Evolutionary conservation across 139 green algal genomes (phyloP), one percentile per base, ranked within the genome.

Genomic region (Zygnema circumcarinatum): DNA sequence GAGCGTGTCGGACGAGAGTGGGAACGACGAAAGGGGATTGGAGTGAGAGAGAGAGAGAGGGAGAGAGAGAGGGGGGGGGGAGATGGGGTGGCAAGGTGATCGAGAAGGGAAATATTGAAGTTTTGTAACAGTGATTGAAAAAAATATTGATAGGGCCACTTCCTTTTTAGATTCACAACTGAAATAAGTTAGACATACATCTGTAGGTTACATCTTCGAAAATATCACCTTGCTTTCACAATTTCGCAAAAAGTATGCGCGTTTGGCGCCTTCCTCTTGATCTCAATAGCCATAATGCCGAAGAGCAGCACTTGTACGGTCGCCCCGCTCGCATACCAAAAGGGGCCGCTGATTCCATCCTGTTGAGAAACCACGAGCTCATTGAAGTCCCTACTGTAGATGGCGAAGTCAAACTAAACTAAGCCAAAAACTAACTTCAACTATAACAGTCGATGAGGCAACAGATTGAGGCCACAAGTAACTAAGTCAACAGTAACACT

Each of bases 291-390:
- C 31, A 98, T 91, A 62, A 98, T 94, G 76, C 94, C 95, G 75
- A 98, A 98, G 38, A 98, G 94, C 69, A 98, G 92, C 86, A 98
- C 93, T 90, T 98, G 96, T 33, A 98, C 93, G 2, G 96, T 98
- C 33, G 96, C 96, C 39, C 96, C 96, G 16, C 92, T 90, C 31
- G 96, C 96, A 83, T 98, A 98, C 93, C 94, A 97, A 87, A 96
- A 96, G 1, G 94, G 94, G 22, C 94, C 94, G 42, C 76, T 86
- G 7, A 95, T 90, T 38, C 92, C 93, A 85, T 69, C 92, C 93
- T 91, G 89, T 25, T 32, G 72, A n/a, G n/a, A n/a, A n/a, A n/a
- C n/a, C n/a, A n/a, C n/a, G n/a, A n/a, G n/a, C n/a, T n/a, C n/a
- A n/a, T n/a, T 25, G 21, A 80, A 21, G 29, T 32, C 25, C 88